Evolutionary conservation across 805 yeast species (phyloP), one percentile per base, ranked within the genome.

Genomic region (Isabelozyma gotoi): DNA sequence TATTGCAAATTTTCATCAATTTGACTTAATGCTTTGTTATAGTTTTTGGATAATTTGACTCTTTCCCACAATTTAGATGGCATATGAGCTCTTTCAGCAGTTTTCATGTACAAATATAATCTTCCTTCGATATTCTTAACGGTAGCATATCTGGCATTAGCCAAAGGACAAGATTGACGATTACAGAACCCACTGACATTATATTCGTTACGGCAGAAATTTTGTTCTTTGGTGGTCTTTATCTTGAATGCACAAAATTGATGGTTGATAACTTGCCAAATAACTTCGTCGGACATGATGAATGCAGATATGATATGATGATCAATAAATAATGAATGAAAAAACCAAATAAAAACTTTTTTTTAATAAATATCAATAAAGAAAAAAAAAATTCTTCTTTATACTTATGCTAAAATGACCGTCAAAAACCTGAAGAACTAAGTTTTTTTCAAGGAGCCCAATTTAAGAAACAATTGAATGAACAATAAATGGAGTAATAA

Each of bases 21-120:
- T 65, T 94, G 99, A 50, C 78, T 77, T 57, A 94, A 74, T 1
- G 98, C 98, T 62, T 80, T 86, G 41, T 84, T 77, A 64, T 90
- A 94, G 65, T 94, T 91, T 67, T 88, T 90, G 38, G 94, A 86
- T 47, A 94, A 76, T 65, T 84, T 86, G 60, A 94, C 85, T 57
- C 97, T 80, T 68, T 94, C 97, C 99, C 99, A 94, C 63, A 88
- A 72, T 56, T 86, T 85, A 36, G 87, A 81, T 11, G 99, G 99
- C 50, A 90, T 87, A 62, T 94, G 98, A 16, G 96, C 95, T 69
- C 99, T 82, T 71, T 94, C 99, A 1, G 95, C 96, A 1, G 98
- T 94, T 65, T 94, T 94, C 89, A 94, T 94, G 68, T 94, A 94
- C 29, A 88, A 69, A 57, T 88, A 88, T 38, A 89, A 68, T 60